Evolutionary conservation across 73 alveolate species (phyloP).

Genomic region (Stentor coeruleus): DNA sequence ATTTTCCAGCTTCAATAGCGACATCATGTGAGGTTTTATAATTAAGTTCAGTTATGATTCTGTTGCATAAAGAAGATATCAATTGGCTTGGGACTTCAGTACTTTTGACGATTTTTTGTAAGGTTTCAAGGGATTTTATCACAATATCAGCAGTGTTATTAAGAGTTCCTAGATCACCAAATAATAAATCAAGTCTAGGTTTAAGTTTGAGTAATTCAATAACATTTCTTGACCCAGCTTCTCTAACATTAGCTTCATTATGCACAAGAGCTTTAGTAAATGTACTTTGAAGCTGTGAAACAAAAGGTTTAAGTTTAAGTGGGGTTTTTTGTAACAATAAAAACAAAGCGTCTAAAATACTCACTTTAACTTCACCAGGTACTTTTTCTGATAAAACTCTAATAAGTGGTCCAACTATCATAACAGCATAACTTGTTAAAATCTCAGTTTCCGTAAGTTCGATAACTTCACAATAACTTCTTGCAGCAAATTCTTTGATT

Average conservation of each 20-base stretch:
- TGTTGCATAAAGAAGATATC: not conserved
- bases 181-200: slow-evolving; percentile 8
- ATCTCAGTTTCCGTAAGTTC: not conserved
- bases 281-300: slow-evolving; percentile 50
- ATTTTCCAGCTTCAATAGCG: slow-evolving; percentile 22
- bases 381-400: slow-evolving; percentile 63
- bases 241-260: slow-evolving; percentile 25
- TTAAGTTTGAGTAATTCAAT: slow-evolving; percentile 1
- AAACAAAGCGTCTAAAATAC: slow-evolving; percentile 48
- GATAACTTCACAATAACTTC: slow-evolving; percentile 4
- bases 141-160: not conserved
- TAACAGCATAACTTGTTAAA: slow-evolving; percentile 10
- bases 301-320: slow-evolving; percentile 42
- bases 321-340: slow-evolving; percentile 23
- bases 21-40: not conserved
- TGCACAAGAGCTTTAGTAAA: slow-evolving; percentile 46
- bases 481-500: slow-evolving; percentile 16
- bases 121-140: not conserved
- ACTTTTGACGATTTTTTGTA: not conserved
- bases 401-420: slow-evolving; percentile 67
- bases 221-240: not conserved
- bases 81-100: slow-evolving; percentile 25
- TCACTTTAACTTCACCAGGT: slow-evolving; percentile 55
- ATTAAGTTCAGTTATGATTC: not conserved
- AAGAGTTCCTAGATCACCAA: slow-evolving; percentile 19